A percentile compares a stretch with the other conserved stretches of the same genome.
These are phyloP conservation scores for Lecanoromycetidae sp. DNA, from an alignment of 2,329 filamentous ascomycete species.

Conservation along the genomic window DNA sequence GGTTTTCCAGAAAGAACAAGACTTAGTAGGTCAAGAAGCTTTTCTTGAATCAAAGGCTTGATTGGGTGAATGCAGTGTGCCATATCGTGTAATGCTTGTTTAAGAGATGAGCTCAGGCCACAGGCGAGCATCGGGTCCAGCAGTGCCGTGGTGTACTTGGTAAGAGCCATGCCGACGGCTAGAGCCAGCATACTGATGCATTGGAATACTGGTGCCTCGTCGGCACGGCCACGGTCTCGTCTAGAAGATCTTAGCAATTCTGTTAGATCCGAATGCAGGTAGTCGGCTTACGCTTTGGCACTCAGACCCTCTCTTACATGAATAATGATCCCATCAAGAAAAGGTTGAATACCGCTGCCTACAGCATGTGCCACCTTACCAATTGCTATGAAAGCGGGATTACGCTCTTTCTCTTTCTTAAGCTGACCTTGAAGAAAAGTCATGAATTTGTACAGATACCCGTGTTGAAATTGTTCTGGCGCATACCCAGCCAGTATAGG, in stretches of 20 bases:
- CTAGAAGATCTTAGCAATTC: conserved; percentile 27
- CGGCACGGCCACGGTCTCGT: conserved; percentile 43
- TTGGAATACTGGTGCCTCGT: conserved; percentile 75
- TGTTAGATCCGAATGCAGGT: not conserved
- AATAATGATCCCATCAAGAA: conserved; percentile 84
- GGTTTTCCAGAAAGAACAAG: conserved; percentile 83
- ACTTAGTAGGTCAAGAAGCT: conserved; percentile 87
- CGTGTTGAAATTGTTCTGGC: conserved; percentile 74
- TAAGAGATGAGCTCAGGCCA: conserved; percentile 83
- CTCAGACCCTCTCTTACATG: conserved; percentile 77
- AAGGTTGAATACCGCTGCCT: conserved; percentile 86
- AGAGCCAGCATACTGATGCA: conserved; percentile 95
- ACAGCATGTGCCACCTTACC: conserved; percentile 94
- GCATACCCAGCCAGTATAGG: conserved; percentile 88
- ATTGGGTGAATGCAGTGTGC: conserved; percentile 96
- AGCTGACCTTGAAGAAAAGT: conserved; percentile 85
- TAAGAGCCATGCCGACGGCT: conserved; percentile 88
- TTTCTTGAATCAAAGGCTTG: conserved; percentile 83
- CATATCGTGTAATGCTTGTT: conserved; percentile 94
- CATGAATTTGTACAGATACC: conserved; percentile 93
- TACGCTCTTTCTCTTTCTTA: conserved; percentile 87
- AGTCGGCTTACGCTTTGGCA: conserved; percentile 51
- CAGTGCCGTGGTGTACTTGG: conserved; percentile 94
- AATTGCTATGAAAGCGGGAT: conserved; percentile 89
- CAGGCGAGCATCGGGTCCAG: conserved; percentile 95